Conservation (phyloP, 2,329 filamentous ascomycete genomes). For the Penicillium concentricum region DNA sequence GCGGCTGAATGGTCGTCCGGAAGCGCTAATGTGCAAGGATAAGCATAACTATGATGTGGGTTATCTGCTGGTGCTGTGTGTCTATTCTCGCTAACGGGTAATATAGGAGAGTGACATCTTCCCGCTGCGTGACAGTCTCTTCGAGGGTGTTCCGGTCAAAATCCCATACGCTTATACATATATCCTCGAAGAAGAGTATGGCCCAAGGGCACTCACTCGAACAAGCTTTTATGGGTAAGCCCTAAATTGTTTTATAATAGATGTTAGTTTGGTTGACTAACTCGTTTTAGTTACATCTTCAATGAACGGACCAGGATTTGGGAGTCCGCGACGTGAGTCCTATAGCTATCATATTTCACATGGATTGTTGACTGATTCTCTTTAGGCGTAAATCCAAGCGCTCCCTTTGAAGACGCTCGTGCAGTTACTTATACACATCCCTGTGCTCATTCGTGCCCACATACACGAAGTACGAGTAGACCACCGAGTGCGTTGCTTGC, state of each 20-base stretch:
- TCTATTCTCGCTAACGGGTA: background rate
- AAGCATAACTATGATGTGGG: conserved; percentile 51
- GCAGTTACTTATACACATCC: conserved; percentile 8
- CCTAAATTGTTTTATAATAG: background rate
- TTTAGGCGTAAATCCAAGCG: background rate
- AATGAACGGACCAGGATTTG: conserved; percentile 33
- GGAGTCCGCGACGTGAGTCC: conserved; percentile 24
- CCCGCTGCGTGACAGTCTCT: conserved; percentile 54
- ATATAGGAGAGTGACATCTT: conserved; percentile 53
- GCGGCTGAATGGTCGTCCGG: conserved; percentile 38
- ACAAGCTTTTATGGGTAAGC: conserved; percentile 46
- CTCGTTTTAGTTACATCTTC: conserved; percentile 33
- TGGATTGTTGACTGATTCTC: background rate
- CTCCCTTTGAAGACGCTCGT: conserved; percentile 6
- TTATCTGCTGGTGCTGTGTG: background rate
- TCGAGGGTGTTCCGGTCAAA: conserved; percentile 55
- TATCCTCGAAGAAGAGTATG: conserved; percentile 57
- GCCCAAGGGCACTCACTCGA: conserved; percentile 48
- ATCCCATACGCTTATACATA: conserved; percentile 58
- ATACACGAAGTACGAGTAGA: background rate
- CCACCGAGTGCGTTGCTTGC: background rate
- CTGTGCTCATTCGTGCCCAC: conserved; percentile 1
- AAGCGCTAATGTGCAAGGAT: conserved; percentile 58
- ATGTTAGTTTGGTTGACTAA: background rate
- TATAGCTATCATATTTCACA: background rate